These are phyloP conservation scores for Aureobasidium musti DNA, from an alignment of 2,329 filamentous ascomycete species.

Conservation along the genomic window DNA sequence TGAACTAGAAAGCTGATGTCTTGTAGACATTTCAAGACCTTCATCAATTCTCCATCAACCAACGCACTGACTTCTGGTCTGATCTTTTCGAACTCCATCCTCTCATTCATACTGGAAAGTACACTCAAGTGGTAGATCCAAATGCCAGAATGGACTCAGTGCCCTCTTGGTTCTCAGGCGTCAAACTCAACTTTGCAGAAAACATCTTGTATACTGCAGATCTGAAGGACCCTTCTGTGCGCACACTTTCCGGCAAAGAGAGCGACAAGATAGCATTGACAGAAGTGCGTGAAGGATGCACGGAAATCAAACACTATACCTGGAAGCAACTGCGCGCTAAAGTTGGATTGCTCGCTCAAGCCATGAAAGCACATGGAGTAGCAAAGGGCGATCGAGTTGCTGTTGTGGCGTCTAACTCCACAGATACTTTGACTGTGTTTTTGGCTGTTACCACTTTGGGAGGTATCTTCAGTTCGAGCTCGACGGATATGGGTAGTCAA, in stretches of 20 bases:
- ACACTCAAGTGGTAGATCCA: slow-evolving; percentile 63
- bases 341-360: slow-evolving; percentile 63
- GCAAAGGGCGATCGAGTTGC: slow-evolving; percentile 72
- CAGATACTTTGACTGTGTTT: slow-evolving; percentile 72
- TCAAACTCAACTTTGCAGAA: slow-evolving; percentile 75
- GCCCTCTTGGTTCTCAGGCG: slow-evolving; percentile 75
- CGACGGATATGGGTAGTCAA: slow-evolving; percentile 80
- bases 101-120: slow-evolving; percentile 63
- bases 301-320: slow-evolving; percentile 56
- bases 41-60: slow-evolving; percentile 66
- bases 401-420: slow-evolving; percentile 71
- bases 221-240: slow-evolving; percentile 47
- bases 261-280: slow-evolving; percentile 70
- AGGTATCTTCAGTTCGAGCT: slow-evolving; percentile 72
- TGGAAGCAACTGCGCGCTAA: slow-evolving; percentile 66
- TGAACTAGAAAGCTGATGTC: not conserved
- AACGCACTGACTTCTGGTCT: slow-evolving; percentile 65
- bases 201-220: slow-evolving; percentile 68
- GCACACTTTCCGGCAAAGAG: slow-evolving; percentile 64
- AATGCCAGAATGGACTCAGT: slow-evolving; percentile 67
- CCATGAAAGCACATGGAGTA: slow-evolving; percentile 67
- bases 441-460: slow-evolving; percentile 70
- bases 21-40: slow-evolving; percentile 67
- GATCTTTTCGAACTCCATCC: slow-evolving; percentile 62
- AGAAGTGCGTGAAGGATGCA: slow-evolving; percentile 69